These are phyloP conservation scores for Termitomyces sp. DNA, from an alignment of 768 basidiomycete species.

Conservation along the genomic window DNA sequence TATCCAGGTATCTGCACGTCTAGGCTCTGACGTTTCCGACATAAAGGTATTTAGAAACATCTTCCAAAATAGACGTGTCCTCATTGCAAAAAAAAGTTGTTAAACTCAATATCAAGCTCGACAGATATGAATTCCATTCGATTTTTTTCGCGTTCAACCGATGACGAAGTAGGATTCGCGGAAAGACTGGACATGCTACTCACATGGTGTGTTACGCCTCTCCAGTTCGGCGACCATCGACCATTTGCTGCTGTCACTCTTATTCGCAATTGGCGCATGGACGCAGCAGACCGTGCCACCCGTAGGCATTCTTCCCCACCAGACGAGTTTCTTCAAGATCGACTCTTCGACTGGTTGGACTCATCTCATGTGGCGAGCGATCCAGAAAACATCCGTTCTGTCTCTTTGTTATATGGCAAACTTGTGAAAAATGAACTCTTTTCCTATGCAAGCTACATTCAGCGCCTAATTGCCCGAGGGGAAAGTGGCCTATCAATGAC, in stretches of 20 bases:
- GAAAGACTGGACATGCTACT: conserved; percentile 72
- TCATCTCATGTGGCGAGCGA: conserved; percentile 59
- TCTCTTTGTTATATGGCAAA: conserved; percentile 69
- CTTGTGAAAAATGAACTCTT: conserved; percentile 69
- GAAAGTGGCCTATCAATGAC: conserved; percentile 55
- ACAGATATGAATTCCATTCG: conserved; percentile 55
- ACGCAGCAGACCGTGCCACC: conserved; percentile 57
- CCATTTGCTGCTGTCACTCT: conserved; percentile 73
- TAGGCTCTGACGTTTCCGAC: conserved; percentile 58
- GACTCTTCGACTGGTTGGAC: conserved; percentile 82
- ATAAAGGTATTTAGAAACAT: conserved; percentile 35
- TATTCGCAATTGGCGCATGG: conserved; percentile 59
- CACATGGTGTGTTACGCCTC: conserved; percentile 76
- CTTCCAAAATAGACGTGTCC: neutral
- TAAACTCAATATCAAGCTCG: conserved; percentile 71
- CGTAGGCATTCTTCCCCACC: conserved; percentile 60
- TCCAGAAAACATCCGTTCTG: conserved; percentile 47
- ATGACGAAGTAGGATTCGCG: conserved; percentile 44
- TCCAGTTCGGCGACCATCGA: conserved; percentile 82
- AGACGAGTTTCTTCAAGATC: conserved; percentile 65
- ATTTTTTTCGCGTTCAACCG: conserved; percentile 52
- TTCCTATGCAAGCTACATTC: conserved; percentile 72
- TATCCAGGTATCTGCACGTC: conserved; percentile 51
- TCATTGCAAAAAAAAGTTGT: conserved; percentile 39
- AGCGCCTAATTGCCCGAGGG: conserved; percentile 77